A percentile compares a stretch with the other conserved stretches of the same genome.
Conservation (phyloP, 768 basidiomycete species). For the Boletus subparvulus region DNA sequence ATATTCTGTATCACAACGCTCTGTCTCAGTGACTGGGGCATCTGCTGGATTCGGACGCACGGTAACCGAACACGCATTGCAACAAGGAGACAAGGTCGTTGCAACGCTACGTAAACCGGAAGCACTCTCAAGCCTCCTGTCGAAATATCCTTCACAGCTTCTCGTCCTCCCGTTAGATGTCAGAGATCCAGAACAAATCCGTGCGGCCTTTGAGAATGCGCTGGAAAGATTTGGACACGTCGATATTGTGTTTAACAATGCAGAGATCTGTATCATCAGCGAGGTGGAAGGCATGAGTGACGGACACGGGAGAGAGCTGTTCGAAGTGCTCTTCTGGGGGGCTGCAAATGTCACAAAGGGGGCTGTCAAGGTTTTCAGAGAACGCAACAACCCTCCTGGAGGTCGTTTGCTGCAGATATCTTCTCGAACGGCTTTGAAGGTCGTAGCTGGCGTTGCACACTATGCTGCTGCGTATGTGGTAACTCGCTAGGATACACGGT, state of each 20-base stretch:
- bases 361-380: conserved; percentile 37
- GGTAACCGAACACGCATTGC: conserved; percentile 35
- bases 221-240: conserved; percentile 40
- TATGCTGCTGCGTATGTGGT: conserved; percentile 30
- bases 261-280: conserved; percentile 30
- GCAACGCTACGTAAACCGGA: conserved; percentile 40
- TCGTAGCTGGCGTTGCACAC: conserved; percentile 9
- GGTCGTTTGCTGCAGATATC: conserved; percentile 41
- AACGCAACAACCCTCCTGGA: conserved; percentile 38
- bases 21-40: conserved; percentile 39
- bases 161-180: conserved; percentile 44
- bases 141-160: conserved; percentile 33
- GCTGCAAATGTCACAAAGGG: conserved; percentile 33
- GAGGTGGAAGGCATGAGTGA: conserved; percentile 41
- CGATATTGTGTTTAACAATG: conserved; percentile 49
- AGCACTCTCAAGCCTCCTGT: conserved; percentile 29
- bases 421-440: conserved; percentile 30
- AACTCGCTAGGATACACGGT: neutral
- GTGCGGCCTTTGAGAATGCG: conserved; percentile 34
- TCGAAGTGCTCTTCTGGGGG: conserved; percentile 43
- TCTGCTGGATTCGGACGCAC: conserved; percentile 40
- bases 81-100: conserved; percentile 40
- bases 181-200: conserved; percentile 30
- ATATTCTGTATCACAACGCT: neutral
- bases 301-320: conserved; percentile 33